Base-by-base conservation (phyloP, 768 basidiomycete genomes). In the Leccinum subtestaceum region DNA sequence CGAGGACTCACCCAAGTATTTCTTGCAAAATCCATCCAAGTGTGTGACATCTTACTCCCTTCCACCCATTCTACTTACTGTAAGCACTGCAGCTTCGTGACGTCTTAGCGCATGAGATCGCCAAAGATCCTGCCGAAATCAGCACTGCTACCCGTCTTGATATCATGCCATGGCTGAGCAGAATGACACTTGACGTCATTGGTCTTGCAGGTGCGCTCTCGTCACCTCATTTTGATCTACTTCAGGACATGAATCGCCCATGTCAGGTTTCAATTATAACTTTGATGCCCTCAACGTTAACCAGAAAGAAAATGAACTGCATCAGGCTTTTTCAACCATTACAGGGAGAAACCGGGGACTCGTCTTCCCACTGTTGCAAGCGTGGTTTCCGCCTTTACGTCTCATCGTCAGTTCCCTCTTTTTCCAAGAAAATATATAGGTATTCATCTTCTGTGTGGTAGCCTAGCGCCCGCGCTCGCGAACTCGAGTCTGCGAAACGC, bases 1-100 rank as follows among this genome's bases (percentile, higher is more conserved):
- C 76, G 85, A 3, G 81, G 80, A 51, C 66, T 87, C 15, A 84
- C 83, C 0, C 75, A 77, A 15, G 80, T 85, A 13, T 87, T 87
- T 55, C 59, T 83, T 2, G 78, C 80, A 9, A 87, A 86, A 67
- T 73, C 86, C 0, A 62, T 79, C 1, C 71, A 81, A 68, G 85
- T 83, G 64, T 31, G 61, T 17, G 3, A 43, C n/a, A 10, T 19
- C 45, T 2, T 13, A 19, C 15, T 21, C 23, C 2, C 19, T 15
- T 47, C 9, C 25, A 9, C 21, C 5, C n/a, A 5, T 17, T 9
- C 17, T 21, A 15, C 45, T 27, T 27, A 48, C 1, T 1, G 5
- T 31, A 10, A 15, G 6, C 31, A 27, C 23, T 5, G 21, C 3
- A 60, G 80, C 74, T 84, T 10, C 76, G 82, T 34, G 80, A 84